Evolutionary conservation across 2,329 filamentous ascomycete genomes (phyloP).

Genomic region (Diplodia sapinea): DNA sequence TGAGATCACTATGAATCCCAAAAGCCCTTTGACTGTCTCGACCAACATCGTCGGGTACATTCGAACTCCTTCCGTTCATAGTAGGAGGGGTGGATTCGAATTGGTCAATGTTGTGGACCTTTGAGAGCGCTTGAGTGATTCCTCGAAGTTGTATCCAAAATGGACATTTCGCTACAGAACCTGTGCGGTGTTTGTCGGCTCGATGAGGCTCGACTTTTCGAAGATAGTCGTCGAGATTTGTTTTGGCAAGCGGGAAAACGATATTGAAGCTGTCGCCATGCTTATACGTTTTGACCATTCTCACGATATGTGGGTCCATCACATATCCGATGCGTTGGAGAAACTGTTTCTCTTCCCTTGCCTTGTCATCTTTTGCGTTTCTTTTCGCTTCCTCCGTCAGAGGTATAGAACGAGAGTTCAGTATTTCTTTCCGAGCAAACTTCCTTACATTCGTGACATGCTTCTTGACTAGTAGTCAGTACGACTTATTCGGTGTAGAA

Average conservation of each 20-base stretch:
- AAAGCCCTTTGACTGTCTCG: background rate
- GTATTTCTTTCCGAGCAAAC: background rate
- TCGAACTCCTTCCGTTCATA: too few relatives aligned
- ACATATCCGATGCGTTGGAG: constrained; percentile 17
- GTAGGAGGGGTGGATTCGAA: too few relatives aligned
- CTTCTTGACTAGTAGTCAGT: background rate
- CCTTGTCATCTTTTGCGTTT: background rate
- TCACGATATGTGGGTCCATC: constrained; percentile 32
- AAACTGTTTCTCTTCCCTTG: too few relatives aligned
- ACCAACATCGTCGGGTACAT: background rate
- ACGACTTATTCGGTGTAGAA: background rate
- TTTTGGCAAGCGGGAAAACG: constrained; percentile 30
- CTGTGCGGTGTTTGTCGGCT: background rate
- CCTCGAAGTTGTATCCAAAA: constrained; percentile 32
- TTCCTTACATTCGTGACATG: background rate
- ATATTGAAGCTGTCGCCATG: constrained; percentile 31
- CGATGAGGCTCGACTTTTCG: constrained; percentile 3
- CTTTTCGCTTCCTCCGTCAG: background rate
- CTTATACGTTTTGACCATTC: constrained; percentile 35
- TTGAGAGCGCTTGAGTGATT: constrained; percentile 29
- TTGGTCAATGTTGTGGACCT: background rate
- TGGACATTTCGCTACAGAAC: background rate
- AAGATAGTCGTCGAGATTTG: constrained; percentile 32
- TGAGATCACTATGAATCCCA: background rate
- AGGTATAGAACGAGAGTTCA: too few relatives aligned